Evolutionary conservation across 139 green algal species (phyloP), one percentile per base, ranked within the genome.

Genomic region (Bryopsis sp.): DNA sequence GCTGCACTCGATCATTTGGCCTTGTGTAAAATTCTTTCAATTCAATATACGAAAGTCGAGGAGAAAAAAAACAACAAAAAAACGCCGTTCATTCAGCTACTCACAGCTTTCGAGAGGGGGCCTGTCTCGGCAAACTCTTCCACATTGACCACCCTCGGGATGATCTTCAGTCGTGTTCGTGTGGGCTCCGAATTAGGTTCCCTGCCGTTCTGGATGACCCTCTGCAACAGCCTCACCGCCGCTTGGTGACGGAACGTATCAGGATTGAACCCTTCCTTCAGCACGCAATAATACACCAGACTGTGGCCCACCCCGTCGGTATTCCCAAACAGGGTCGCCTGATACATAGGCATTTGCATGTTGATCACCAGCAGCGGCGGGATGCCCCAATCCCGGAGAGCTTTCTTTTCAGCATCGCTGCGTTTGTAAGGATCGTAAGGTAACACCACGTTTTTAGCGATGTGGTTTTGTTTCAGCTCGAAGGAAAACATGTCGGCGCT

Each of bases 331-430:
- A 92, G 26, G 5, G 81, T 50, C 0, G 87, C 50, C 81, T 76
- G 39, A 72, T 95, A 93, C 1, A 68, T 76, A 3, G 89, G 89
- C 58, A 96, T 64, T 75, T 95, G 88, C 28, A 96, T 62, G 70
- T 90, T 94, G 81, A 96, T 70, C 54, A 96, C 75, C 0, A 96
- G 74, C 59, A 95, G 68, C 1, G 78, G 82, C 19, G 89, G 89
- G 35, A 93, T 75, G 2, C 63, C 50, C 35, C 81, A 67, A 2
- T 80, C 73, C 0, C 2, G 8, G 46, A 61, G n/a, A 19, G 64
- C 43, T 36, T 24, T n/a, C 37, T 34, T 24, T 28, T 71, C 43
- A 11, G 67, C 43, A 48, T 54, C 11, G 19, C 34, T 38, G 28
- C 64, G 64, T 7, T 43, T 67, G 59, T 67, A 47, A 48, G 86